Evolutionary conservation across 1,139 yeast genomes (phyloP).

Genomic region (Pichiaceae sp.): DNA sequence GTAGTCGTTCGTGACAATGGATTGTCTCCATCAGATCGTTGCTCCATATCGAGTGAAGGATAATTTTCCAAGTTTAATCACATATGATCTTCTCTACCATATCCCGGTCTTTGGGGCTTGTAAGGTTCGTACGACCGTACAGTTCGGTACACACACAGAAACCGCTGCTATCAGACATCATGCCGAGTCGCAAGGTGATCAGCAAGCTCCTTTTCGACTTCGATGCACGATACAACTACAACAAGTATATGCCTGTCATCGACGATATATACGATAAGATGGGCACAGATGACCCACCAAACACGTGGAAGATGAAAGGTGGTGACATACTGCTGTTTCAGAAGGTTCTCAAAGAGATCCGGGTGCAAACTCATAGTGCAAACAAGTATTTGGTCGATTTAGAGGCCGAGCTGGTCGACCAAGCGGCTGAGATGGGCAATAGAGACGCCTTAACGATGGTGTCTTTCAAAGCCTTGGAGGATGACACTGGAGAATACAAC

Average conservation of each 20-base stretch:
- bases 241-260: conserved; percentile 45
- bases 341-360: conserved; percentile 51
- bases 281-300: conserved; percentile 25
- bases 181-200: conserved; percentile 51
- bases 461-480: conserved; percentile 50
- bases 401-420: conserved; percentile 66
- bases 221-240: conserved; percentile 48
- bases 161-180: conserved; percentile 41
- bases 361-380: conserved; percentile 52
- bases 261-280: conserved; percentile 39
- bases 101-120: background rate
- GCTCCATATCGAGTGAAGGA: too few species aligned
- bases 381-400: conserved; percentile 47
- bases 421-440: conserved; percentile 78
- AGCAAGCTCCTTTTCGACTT: conserved; percentile 58
- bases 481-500: conserved; percentile 17
- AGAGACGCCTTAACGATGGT: conserved; percentile 71
- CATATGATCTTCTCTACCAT: background rate
- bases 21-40: too few species aligned
- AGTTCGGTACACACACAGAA: conserved; percentile 9
- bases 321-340: conserved; percentile 63
- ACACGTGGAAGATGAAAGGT: conserved; percentile 25
- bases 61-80: background rate
- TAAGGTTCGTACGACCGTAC: background rate
- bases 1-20: too few species aligned